phyloP scores from a whole-genome alignment of 345 rosid genomes.

The Acer campestre region DNA sequence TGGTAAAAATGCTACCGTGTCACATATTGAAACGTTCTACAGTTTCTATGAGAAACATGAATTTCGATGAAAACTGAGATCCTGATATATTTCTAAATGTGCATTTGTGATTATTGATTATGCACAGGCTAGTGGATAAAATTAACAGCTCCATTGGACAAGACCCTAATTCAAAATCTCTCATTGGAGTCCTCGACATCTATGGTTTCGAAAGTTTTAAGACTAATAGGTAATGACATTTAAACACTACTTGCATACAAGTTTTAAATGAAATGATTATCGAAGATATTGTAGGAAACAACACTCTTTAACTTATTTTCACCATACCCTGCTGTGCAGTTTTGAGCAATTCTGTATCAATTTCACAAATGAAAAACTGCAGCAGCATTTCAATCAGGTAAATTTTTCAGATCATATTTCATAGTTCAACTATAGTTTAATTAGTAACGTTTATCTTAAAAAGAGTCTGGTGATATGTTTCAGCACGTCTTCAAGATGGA shows the following conservation, averaged over 20 bases:
- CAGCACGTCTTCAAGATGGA: conserved; percentile 99
- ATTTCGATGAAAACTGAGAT: background rate
- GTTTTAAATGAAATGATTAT: background rate
- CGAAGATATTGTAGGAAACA: background rate
- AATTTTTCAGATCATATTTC: conserved; percentile 19
- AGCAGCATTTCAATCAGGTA: conserved; percentile 98
- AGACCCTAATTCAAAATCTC: conserved; percentile 76
- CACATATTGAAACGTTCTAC: background rate
- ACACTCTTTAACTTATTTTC: conserved; percentile 20
- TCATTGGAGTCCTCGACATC: conserved; percentile 92
- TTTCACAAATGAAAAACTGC: conserved; percentile 95
- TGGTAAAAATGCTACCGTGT: conserved; percentile 47
- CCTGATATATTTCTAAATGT: conserved; percentile 1
- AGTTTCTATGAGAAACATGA: conserved; percentile 5
- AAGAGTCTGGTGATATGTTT: conserved; percentile 25
- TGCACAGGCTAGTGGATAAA: conserved; percentile 80
- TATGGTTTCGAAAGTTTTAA: conserved; percentile 97
- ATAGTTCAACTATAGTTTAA: conserved; percentile 15
- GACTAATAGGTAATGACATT: conserved; percentile 60
- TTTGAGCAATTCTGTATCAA: conserved; percentile 97
- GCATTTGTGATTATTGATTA: conserved; percentile 18
- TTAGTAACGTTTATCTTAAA: conserved; percentile 11
- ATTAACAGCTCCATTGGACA: conserved; percentile 90
- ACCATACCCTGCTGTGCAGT: conserved; percentile 42
- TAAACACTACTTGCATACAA: background rate